Percentiles rank a stretch among this genome's conserved stretches.
Evolutionary conservation across 2,329 filamentous ascomycete species (phyloP).

Genomic region (Fusarium sulawesiense): DNA sequence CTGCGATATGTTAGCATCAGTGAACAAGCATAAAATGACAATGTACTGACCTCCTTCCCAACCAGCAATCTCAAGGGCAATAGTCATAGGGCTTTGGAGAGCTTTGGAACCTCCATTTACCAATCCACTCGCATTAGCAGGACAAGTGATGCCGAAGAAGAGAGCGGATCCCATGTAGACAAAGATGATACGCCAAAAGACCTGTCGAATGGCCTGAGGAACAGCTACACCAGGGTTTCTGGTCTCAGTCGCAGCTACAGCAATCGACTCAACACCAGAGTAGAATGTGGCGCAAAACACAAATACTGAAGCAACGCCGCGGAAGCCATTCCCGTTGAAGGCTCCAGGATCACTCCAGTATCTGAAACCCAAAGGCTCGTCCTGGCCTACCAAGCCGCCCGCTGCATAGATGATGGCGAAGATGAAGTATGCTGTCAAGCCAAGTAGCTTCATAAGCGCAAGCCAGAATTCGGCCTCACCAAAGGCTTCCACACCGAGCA

Average conservation of each 20-base stretch:
- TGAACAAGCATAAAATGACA: background rate
- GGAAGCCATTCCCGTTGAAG: conserved; percentile 74
- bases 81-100: conserved; percentile 77
- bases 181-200: conserved; percentile 71
- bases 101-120: conserved; percentile 71
- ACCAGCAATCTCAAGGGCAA: conserved; percentile 78
- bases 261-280: conserved; percentile 72
- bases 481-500: conserved; percentile 78
- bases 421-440: conserved; percentile 77
- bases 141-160: conserved; percentile 80
- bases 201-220: conserved; percentile 68
- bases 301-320: conserved; percentile 73
- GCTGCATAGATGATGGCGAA: conserved; percentile 79
- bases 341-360: conserved; percentile 80
- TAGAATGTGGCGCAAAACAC: conserved; percentile 78
- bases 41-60: conserved; percentile 68
- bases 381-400: conserved; percentile 71
- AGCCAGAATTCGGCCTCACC: conserved; percentile 86
- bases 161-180: conserved; percentile 77
- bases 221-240: conserved; percentile 67
- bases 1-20: conserved; percentile 34
- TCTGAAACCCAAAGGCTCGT: conserved; percentile 70
- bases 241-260: conserved; percentile 72
- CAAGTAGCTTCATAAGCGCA: conserved; percentile 76
- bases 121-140: conserved; percentile 73